phyloP scores from a whole-genome alignment of 176 grass and related monocot species.

The Phyllostachys edulis region DNA sequence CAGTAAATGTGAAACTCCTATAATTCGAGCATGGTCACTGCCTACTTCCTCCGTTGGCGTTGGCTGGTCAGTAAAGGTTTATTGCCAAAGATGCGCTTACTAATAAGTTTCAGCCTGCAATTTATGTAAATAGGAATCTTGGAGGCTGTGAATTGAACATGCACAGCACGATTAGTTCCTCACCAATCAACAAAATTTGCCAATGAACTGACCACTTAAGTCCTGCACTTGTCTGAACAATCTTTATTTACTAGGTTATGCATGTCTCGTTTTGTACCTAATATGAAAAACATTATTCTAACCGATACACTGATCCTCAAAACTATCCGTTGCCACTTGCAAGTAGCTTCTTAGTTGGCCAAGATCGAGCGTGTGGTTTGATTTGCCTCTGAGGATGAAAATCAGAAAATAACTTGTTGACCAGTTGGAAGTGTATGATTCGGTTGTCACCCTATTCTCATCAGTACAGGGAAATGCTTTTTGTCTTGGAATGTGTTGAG shows the following conservation, averaged over 20 bases:
- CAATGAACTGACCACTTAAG: not conserved
- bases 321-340: not conserved
- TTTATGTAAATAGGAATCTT: not conserved
- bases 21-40: not conserved
- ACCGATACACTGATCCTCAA: not conserved
- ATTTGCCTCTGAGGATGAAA: constrained; percentile 1
- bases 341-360: not conserved
- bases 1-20: not conserved
- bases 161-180: not conserved
- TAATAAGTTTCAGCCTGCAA: not conserved
- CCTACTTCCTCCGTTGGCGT: not conserved
- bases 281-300: not conserved
- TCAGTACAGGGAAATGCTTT: constrained; percentile 3
- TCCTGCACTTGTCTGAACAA: not conserved
- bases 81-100: not conserved
- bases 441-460: not conserved
- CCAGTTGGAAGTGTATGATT: not conserved
- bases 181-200: not conserved
- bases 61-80: not conserved
- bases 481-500: not conserved
- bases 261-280: not conserved
- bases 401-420: not conserved
- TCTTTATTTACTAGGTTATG: constrained; percentile 15
- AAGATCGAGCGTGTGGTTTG: not conserved
- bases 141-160: not conserved